Evolutionary conservation across 768 basidiomycete species (phyloP).

Genomic region (Termitomyces sp.): DNA sequence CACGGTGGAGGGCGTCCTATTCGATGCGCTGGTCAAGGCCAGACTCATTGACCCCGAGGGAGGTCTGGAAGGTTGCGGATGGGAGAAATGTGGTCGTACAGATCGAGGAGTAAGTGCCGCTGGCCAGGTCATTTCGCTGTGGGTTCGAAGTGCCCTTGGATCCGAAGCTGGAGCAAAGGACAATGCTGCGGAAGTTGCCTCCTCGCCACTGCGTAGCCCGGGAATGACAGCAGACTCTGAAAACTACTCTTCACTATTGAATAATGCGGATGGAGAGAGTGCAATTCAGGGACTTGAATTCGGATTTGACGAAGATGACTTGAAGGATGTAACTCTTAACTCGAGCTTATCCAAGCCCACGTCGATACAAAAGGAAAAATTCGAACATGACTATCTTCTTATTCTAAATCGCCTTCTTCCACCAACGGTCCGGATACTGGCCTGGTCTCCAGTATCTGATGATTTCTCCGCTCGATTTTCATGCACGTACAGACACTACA

Average conservation of each 20-base stretch:
- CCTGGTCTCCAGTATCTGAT: constrained; percentile 85
- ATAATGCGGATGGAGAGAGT: not conserved
- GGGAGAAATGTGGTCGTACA: constrained; percentile 89
- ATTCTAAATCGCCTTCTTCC: constrained; percentile 88
- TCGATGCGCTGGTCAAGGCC: constrained; percentile 72
- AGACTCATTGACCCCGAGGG: constrained; percentile 68
- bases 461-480: constrained; percentile 86
- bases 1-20: constrained; percentile 87
- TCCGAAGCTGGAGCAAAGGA: constrained; percentile 14
- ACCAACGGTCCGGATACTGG: constrained; percentile 81
- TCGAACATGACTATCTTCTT: constrained; percentile 71
- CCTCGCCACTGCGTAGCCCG: constrained; percentile 8
- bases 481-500: constrained; percentile 89
- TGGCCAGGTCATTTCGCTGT: constrained; percentile 89
- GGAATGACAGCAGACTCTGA: not conserved
- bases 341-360: constrained; percentile 14
- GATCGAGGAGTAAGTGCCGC: constrained; percentile 94
- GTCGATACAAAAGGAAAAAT: constrained; percentile 14
- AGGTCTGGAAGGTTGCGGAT: constrained; percentile 83
- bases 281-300: constrained; percentile 17
- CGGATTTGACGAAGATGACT: constrained; percentile 18
- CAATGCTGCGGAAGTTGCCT: not conserved
- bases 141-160: constrained; percentile 72
- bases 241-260: not conserved
- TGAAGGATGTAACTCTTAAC: constrained; percentile 19